Base-by-base conservation (phyloP, 1,139 yeast species). In the Casaregolazyma lundiana region DNA sequence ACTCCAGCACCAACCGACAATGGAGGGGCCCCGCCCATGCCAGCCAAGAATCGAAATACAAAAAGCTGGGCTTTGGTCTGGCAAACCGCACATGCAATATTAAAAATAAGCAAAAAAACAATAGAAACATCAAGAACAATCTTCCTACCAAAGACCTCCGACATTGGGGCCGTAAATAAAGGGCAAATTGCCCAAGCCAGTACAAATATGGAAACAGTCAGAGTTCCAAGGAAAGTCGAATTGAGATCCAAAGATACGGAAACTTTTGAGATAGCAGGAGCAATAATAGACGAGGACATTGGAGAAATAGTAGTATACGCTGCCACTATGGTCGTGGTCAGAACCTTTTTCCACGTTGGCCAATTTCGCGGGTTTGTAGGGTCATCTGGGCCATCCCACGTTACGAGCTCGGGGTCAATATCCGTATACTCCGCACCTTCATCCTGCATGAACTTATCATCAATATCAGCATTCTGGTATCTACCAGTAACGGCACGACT, bases 1-100 rank as follows among this genome's bases (percentile, higher is more conserved):
- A 80, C 75, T 26, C 87, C 88, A 1, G 84, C 85, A n/a, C 85
- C 84, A n/a, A 80, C 81, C 45, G 80, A 77, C 41, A 81, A 64
- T 1, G 86, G 79, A 1, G 84, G 81, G 47, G 81, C 76, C 3
- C 83, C 84, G n/a, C 81, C 80, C 22, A 75, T 62, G 1, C 88
- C 88, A 1, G 84, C 84, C 6, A 81, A 57, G 45, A 80, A 76
- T 38, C 87, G 68, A 47, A 77, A 75, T 4, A 80, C 74, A 52
- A 81, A 70, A 59, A 82, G 65, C 53, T 79, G 82, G 0, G 80
- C 71, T 0, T 76, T 70, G 38, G 70, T 77, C 37, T 75, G 68
- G 3, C 80, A 66, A 42, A 77, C 67, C 0, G 78, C 84, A 60
- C 85, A 78, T 5, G 79, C 82, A 38, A 81, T 58, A 55, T 78